Evolutionary conservation across 768 basidiomycete species (phyloP).

Genomic region (Lactarius trivialis): DNA sequence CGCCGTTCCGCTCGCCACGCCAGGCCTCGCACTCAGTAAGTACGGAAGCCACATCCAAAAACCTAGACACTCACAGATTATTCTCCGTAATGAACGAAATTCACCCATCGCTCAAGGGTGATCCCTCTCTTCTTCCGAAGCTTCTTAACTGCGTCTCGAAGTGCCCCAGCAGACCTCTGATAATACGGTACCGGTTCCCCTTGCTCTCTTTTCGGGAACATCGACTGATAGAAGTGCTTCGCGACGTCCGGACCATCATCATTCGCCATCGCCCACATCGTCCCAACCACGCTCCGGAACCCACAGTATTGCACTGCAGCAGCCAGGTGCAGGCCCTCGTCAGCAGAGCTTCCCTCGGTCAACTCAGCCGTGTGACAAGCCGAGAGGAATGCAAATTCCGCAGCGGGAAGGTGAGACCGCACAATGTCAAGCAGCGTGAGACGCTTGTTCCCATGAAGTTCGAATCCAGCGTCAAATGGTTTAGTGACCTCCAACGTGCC

Average conservation of each 20-base stretch:
- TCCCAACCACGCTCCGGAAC: not conserved
- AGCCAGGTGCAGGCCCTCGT: not conserved
- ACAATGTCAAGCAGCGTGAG: not conserved
- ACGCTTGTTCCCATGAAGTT: not conserved
- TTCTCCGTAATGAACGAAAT: slow-evolving; percentile 1
- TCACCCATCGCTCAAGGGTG: not conserved
- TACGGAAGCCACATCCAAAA: not conserved
- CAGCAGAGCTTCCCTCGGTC: not conserved
- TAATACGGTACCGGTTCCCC: not conserved
- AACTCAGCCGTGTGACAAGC: not conserved
- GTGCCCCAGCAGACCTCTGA: not conserved
- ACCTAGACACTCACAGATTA: not conserved
- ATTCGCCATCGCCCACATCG: not conserved
- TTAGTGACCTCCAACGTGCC: not conserved
- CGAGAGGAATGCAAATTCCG: not conserved
- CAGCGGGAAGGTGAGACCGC: not conserved
- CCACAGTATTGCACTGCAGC: not conserved
- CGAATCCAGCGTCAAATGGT: not conserved
- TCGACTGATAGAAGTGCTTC: not conserved
- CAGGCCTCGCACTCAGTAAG: not conserved
- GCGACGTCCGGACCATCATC: not conserved
- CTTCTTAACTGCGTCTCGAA: not conserved
- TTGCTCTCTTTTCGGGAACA: not conserved
- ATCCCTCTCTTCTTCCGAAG: not conserved
- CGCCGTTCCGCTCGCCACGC: no score